phyloP scores from a whole-genome alignment of 129 eudicot genomes.

The Tagetes erecta region DNA sequence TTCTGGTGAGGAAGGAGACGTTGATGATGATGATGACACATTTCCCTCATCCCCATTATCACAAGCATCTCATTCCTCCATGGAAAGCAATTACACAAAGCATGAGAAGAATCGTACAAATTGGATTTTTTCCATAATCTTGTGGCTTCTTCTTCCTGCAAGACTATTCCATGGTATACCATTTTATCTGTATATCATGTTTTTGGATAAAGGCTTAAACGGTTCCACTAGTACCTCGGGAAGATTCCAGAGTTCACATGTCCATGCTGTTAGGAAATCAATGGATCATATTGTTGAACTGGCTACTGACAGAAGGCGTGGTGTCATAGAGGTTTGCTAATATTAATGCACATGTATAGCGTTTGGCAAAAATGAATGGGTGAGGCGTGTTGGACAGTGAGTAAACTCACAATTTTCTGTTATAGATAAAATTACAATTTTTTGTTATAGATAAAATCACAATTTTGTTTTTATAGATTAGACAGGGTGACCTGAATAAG shows the following conservation, averaged over 20 bases:
- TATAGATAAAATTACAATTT: too few relatives aligned
- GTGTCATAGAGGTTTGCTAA: constrained; percentile 80
- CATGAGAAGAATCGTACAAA: constrained; percentile 43
- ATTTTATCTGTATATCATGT: constrained; percentile 39
- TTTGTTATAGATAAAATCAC: too few relatives aligned
- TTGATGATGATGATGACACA: constrained; percentile 12
- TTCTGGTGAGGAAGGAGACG: constrained; percentile 60
- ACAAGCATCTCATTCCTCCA: constrained; percentile 60
- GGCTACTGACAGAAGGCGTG: constrained; percentile 94
- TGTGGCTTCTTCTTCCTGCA: constrained; percentile 72
- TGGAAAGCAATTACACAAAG: constrained; percentile 61
- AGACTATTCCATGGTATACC: constrained; percentile 60
- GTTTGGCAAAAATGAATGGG: not conserved
- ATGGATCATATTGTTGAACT: constrained; percentile 66
- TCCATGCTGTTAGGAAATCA: constrained; percentile 45
- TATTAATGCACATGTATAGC: not conserved
- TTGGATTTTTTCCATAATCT: constrained; percentile 47
- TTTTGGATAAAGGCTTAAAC: constrained; percentile 36
- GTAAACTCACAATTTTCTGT: too few relatives aligned
- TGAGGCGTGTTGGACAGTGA: not conserved
- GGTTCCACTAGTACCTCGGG: constrained; percentile 30
- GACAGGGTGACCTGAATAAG: not conserved
- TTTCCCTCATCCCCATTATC: constrained; percentile 70
- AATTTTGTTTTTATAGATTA: not conserved
- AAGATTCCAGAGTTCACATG: constrained; percentile 32